Base-by-base conservation (phyloP, 2,329 filamentous ascomycete genomes). In the Dothiorella sarmentorum region DNA sequence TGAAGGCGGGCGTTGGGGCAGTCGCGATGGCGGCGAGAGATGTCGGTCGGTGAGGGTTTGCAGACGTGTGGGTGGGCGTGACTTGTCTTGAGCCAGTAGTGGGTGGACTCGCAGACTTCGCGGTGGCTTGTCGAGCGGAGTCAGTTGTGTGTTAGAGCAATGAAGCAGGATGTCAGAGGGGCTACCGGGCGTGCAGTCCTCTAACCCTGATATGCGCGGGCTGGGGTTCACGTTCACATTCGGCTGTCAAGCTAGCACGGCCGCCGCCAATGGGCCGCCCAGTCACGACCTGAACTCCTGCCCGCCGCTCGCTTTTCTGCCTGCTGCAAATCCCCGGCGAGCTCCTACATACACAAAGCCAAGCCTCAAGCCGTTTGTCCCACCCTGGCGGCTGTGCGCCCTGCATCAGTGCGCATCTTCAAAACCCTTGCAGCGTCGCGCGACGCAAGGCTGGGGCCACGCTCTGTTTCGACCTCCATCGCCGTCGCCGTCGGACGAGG, bases 391-490 rank as follows among this genome's bases (percentile, higher is more conserved):
- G 29, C 29, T 22, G 31, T 29, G 33, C 15, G 33, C 33, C 49
- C 49, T 15, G 49, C 35, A 40, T 53, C 49, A 53, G 49, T 53
- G 49, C 49, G 49, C 49, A 53, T 53, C 49, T 53, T 53, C 49
- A 53, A 53, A 53, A 53, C 49, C 49, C 49, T 53, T 53, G 49
- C 49, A 53, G 17, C 49, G 49, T 53, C 49, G 49, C 49, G 49
- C 49, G 22, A 53, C 22, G 45, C 22, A 40, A 53, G 49, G 49
- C 49, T 17, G 49, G 49, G 49, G 24, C 49, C 49, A 40, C 35
- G 49, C 49, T 40, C 35, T 53, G 49, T 53, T 53, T 53, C 49
- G 49, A 53, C 49, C 49, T 40, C 49, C 49, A 53, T 53, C 24
- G 35, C 49, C 43, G 43, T 20, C 43, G 18, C 15, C 40, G 24